These are phyloP conservation scores for Paecilomyces variotii DNA, from an alignment of 2,329 filamentous ascomycete species.

Conservation along the genomic window DNA sequence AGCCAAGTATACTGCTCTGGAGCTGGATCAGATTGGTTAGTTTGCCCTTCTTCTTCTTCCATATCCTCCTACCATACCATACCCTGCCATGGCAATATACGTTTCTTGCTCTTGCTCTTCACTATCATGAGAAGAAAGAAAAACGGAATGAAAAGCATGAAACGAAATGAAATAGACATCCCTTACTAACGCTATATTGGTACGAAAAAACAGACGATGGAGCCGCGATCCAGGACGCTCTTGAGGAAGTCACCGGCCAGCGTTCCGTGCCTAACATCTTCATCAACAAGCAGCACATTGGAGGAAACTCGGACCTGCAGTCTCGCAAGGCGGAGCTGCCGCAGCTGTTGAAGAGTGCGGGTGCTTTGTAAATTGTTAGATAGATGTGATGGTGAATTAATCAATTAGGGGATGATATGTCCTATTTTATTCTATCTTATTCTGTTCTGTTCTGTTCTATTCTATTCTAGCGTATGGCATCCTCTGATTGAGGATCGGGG, in stretches of 20 bases:
- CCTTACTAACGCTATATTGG: neutral
- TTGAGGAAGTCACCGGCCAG: conserved; percentile 73
- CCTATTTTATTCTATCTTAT: too few species aligned
- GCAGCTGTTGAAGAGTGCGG: conserved; percentile 54
- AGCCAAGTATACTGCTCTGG: conserved; percentile 66
- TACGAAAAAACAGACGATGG: conserved; percentile 60
- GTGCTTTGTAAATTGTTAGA: conserved; percentile 51
- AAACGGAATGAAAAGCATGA: too few species aligned
- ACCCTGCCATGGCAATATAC: too few species aligned
- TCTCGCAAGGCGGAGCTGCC: conserved; percentile 57
- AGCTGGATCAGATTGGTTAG: conserved; percentile 79
- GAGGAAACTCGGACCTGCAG: conserved; percentile 87
- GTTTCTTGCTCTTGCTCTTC: too few species aligned
- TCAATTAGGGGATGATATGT: too few species aligned
- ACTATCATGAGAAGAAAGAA: too few species aligned
- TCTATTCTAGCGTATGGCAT: too few species aligned
- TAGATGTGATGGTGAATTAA: too few species aligned
- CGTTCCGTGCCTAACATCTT: conserved; percentile 92
- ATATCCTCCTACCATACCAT: neutral
- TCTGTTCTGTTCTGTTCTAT: too few species aligned
- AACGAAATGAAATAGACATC: neutral
- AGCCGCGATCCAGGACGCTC: conserved; percentile 70
- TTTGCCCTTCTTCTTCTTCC: too few species aligned
- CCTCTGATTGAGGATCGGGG: too few species aligned
- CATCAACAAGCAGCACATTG: conserved; percentile 85